Conservation (phyloP, 164 flowering plant species). For the Tetrastigma voinierianum region DNA sequence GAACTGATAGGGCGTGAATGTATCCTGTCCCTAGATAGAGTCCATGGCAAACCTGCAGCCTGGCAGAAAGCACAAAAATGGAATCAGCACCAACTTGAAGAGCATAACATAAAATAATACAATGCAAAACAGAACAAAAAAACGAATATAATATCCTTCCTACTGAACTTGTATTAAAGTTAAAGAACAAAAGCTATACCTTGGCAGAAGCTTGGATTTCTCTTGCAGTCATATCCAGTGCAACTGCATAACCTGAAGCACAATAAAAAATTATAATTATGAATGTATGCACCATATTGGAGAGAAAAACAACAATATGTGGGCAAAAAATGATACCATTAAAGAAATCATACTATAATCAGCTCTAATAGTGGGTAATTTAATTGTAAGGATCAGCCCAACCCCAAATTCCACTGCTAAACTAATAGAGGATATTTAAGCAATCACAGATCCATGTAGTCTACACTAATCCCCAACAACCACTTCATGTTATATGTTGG, state of each 20-base stretch:
- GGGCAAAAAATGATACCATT: too few relatives aligned
- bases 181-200: conserved; percentile 33
- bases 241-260: conserved; percentile 89
- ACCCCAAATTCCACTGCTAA: too few relatives aligned
- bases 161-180: neutral
- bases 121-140: neutral
- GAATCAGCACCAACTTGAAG: conserved; percentile 3
- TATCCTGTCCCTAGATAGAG: conserved; percentile 92
- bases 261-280: neutral
- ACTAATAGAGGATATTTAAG: too few relatives aligned
- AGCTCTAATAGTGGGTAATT: too few relatives aligned
- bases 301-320: neutral
- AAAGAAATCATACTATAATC: too few relatives aligned
- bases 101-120: neutral
- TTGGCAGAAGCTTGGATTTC: conserved; percentile 91
- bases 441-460: too few relatives aligned
- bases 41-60: conserved; percentile 99
- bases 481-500: too few relatives aligned
- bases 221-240: conserved; percentile 96
- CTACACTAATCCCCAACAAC: too few relatives aligned
- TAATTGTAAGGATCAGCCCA: too few relatives aligned
- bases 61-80: conserved; percentile 19
- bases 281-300: neutral
- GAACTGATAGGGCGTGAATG: conserved; percentile 91
- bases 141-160: neutral